Evolutionary conservation across 176 grass and related monocot genomes (phyloP), one percentile per base, ranked within the genome.

Genomic region (Triticum dicoccoides): DNA sequence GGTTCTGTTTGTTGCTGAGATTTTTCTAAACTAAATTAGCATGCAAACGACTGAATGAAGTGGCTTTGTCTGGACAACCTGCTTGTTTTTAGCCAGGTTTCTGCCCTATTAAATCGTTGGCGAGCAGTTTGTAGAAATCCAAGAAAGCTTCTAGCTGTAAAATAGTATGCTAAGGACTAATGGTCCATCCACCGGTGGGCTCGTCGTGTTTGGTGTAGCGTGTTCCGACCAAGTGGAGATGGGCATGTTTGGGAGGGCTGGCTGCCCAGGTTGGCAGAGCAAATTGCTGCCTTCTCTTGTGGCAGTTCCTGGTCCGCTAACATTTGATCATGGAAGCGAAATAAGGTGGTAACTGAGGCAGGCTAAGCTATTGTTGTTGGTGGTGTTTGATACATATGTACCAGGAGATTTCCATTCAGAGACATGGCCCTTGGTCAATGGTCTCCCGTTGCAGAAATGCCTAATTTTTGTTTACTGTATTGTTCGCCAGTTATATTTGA

Each of bases 211-310:
- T 89, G 86, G 37, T 78, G 76, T 76, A 69, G 86, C 65, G 17
- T 79, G 85, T 72, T 73, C 34, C 52, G 20, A 49, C 85, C 20
- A 37, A 77, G 70, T 47, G 49, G 81, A 75, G 33, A 71, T 63
- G 74, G 69, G 82, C 82, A 62, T n/a, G 62, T 79, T 70, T 61
- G 83, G 69, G 78, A 58, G 82, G 82, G 80, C 89, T 87, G 89
- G 89, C 90, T 96, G 92, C 97, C 97, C 92, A 96, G 94, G 97
- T 97, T 88, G 94, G 97, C 90, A 84, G 87, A 91, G 83, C 81
- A 93, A 95, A 94, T 92, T 87, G 80, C 72, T 45, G 90, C 94
- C 97, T 96, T 93, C 94, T 92, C 94, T 99, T 90, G 94, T 93
- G 97, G 94, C 92, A 99, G 94, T 94, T 92, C 47, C 78, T 74